Percentiles rank a stretch among this genome's conserved stretches.
These are phyloP conservation scores for Amanita molliuscula DNA, from an alignment of 768 basidiomycete species.

Conservation along the genomic window DNA sequence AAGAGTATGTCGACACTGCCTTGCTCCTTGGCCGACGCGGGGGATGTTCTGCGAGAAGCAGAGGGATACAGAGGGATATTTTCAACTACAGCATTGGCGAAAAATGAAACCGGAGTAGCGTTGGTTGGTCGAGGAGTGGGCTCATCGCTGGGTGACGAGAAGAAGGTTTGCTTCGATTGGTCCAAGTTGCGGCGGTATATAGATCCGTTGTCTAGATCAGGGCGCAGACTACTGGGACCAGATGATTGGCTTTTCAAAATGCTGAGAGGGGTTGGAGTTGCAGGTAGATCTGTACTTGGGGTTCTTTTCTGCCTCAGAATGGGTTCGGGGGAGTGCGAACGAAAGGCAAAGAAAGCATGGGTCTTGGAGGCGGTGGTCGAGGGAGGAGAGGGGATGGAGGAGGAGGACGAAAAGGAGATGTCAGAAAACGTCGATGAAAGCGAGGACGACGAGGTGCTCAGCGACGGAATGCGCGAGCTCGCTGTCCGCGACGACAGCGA, in stretches of 20 bases:
- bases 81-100: background rate
- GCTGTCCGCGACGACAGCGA: conserved; percentile 16
- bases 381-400: conserved; percentile 12
- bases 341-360: conserved; percentile 35
- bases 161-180: background rate
- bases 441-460: conserved; percentile 22
- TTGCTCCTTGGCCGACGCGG: background rate
- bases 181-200: too few relatives aligned
- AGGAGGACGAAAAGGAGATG: conserved; percentile 12
- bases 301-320: conserved; percentile 11
- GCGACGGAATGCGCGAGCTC: conserved; percentile 18
- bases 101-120: conserved; percentile 7
- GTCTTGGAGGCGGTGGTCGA: conserved; percentile 29
- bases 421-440: conserved; percentile 31
- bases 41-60: too few relatives aligned
- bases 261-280: conserved; percentile 13
- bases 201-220: background rate
- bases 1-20: background rate
- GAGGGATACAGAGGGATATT: too few relatives aligned
- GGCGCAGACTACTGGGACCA: background rate
- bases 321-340: conserved; percentile 22
- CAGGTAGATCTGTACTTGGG: conserved; percentile 20
- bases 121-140: conserved; percentile 12
- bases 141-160: conserved; percentile 1
- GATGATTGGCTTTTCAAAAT: background rate